Percentiles rank a stretch among this genome's conserved stretches.
These are phyloP conservation scores for Oligophagozyma castellii DNA, from an alignment of 1,139 yeast species.

Conservation along the genomic window DNA sequence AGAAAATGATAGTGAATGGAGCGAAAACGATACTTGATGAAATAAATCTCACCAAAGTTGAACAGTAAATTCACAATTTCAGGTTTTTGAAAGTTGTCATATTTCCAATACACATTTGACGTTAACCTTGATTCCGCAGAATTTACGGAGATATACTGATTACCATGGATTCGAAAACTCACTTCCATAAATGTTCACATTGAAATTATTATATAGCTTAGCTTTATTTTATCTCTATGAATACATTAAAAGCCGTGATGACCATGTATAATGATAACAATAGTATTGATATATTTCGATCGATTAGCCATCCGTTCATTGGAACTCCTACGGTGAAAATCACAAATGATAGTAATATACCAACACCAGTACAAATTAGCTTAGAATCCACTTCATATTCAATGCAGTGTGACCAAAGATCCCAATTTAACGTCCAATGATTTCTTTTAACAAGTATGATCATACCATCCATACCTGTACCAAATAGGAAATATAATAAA, in stretches of 20 bases:
- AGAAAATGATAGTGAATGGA: conserved; percentile 53
- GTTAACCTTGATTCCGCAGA: too few relatives aligned
- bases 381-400: conserved; percentile 33
- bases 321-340: conserved; percentile 46
- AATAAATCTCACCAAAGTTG: conserved; percentile 57
- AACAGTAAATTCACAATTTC: too few relatives aligned
- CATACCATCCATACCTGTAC: conserved; percentile 56
- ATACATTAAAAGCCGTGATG: conserved; percentile 8
- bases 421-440: conserved; percentile 1
- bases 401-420: conserved; percentile 11
- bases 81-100: too few relatives aligned
- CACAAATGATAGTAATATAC: conserved; percentile 40
- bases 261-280: conserved; percentile 12
- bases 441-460: conserved; percentile 26
- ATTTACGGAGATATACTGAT: too few relatives aligned
- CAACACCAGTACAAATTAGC: conserved; percentile 36
- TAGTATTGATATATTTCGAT: conserved; percentile 37
- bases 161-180: too few relatives aligned
- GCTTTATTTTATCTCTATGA: conserved; percentile 4
- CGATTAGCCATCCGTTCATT: conserved; percentile 50
- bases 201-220: too few relatives aligned
- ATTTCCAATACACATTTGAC: too few relatives aligned
- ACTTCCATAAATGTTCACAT: too few relatives aligned
- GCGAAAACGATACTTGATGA: conserved; percentile 73
- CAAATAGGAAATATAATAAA: conserved; percentile 45